These are phyloP conservation scores for Penicillium lagena DNA, from an alignment of 495 filamentous ascomycete species.

Conservation along the genomic window DNA sequence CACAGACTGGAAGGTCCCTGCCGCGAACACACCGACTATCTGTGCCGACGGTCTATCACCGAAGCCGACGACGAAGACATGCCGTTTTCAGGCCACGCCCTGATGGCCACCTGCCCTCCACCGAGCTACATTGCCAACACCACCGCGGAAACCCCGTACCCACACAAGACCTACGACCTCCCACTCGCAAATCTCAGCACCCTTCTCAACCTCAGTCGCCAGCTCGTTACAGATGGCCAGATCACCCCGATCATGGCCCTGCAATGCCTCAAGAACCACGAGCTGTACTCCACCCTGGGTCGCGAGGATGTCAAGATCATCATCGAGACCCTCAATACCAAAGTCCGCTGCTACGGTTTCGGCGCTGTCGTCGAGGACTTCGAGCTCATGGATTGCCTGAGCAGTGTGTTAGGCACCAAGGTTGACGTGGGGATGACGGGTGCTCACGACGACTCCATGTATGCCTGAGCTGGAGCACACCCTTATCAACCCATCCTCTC, in stretches of 20 bases:
- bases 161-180: constrained; percentile 44
- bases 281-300: constrained; percentile 56
- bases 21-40: constrained; percentile 84
- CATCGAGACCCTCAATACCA: constrained; percentile 64
- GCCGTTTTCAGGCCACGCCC: constrained; percentile 67
- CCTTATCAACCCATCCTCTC: not conserved
- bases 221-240: constrained; percentile 82
- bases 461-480: constrained; percentile 20
- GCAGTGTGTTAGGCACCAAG: constrained; percentile 61
- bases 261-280: constrained; percentile 70
- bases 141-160: constrained; percentile 33
- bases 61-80: constrained; percentile 45
- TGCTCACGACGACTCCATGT: constrained; percentile 29
- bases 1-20: constrained; percentile 87
- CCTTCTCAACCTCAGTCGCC: constrained; percentile 75
- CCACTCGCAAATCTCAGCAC: constrained; percentile 68
- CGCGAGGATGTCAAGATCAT: constrained; percentile 66
- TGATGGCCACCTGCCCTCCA: constrained; percentile 87
- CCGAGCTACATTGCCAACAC: constrained; percentile 40
- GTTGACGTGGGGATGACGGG: constrained; percentile 36
- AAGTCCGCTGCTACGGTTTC: constrained; percentile 90
- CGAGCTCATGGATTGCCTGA: constrained; percentile 80
- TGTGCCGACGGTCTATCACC: constrained; percentile 39
- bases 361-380: constrained; percentile 70
- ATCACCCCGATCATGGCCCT: constrained; percentile 97